Conservation (phyloP, 1,139 yeast species). For the Debaryomyces udenii region DNA sequence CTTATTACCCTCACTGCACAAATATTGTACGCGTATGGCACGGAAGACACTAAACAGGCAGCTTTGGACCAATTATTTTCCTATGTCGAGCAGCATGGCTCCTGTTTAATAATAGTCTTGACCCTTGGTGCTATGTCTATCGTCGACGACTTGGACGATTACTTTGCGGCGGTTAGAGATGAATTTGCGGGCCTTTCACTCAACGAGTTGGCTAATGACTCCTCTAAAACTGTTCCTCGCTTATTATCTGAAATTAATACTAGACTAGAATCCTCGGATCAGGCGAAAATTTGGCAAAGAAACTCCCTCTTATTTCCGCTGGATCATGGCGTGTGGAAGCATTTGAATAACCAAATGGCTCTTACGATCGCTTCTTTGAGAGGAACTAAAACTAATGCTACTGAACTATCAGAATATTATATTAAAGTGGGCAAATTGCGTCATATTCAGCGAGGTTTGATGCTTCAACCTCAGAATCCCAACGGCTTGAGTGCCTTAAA, state of each 20-base stretch:
- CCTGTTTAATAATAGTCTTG: slow-evolving; percentile 65
- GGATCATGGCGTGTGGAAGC: slow-evolving; percentile 68
- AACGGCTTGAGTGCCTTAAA: slow-evolving; percentile 16
- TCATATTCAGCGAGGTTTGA: slow-evolving; percentile 60
- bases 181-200: slow-evolving; percentile 62
- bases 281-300: slow-evolving; percentile 59
- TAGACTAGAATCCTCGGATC: slow-evolving; percentile 24
- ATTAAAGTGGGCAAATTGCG: slow-evolving; percentile 48
- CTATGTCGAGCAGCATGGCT: slow-evolving; percentile 64
- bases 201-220: slow-evolving; percentile 51
- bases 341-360: slow-evolving; percentile 53
- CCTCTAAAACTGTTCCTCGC: slow-evolving; percentile 58
- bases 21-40: slow-evolving; percentile 72
- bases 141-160: slow-evolving; percentile 60
- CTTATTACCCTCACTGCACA: slow-evolving; percentile 78
- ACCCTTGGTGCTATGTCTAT: slow-evolving; percentile 82
- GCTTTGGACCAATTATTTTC: slow-evolving; percentile 74
- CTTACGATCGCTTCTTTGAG: slow-evolving; percentile 48
- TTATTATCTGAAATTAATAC: slow-evolving; percentile 56
- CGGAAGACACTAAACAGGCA: slow-evolving; percentile 75
- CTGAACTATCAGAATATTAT: slow-evolving; percentile 56
- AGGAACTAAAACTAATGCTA: slow-evolving; percentile 55
- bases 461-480: slow-evolving; percentile 32
- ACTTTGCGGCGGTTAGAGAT: slow-evolving; percentile 64
- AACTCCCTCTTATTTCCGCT: slow-evolving; percentile 76